Evolutionary conservation across 2,329 filamentous ascomycete genomes (phyloP).

Genomic region (Septoria petroselini): DNA sequence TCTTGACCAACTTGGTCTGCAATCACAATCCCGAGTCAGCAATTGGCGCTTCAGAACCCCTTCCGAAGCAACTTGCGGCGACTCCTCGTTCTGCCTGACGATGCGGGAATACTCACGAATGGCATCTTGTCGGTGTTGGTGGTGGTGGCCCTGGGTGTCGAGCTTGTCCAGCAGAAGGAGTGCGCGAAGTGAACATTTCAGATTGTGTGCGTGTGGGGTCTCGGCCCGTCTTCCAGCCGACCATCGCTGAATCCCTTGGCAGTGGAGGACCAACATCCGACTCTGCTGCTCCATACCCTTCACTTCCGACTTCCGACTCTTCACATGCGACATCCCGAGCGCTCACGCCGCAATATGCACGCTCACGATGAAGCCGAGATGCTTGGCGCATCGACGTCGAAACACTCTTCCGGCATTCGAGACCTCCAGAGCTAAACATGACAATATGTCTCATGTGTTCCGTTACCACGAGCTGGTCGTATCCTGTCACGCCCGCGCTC

Average conservation of each 20-base stretch:
- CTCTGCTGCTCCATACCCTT: too few species aligned
- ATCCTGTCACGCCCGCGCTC: background rate
- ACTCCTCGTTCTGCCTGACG: slow-evolving; percentile 52
- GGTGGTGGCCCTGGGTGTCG: slow-evolving; percentile 8
- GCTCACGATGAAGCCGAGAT: too few species aligned
- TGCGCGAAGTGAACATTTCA: background rate
- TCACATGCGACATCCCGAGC: too few species aligned
- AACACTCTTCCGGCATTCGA: too few species aligned
- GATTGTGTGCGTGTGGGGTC: background rate
- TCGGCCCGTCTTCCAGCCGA: background rate
- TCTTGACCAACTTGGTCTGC: slow-evolving; percentile 26
- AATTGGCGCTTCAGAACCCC: slow-evolving; percentile 96
- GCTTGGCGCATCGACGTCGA: too few species aligned
- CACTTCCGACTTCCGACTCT: too few species aligned
- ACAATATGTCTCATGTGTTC: slow-evolving; percentile 12
- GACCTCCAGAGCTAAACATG: too few species aligned
- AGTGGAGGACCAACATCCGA: too few species aligned
- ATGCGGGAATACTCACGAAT: slow-evolving; percentile 36
- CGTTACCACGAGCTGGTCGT: background rate
- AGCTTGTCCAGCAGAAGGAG: slow-evolving; percentile 3
- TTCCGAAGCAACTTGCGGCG: slow-evolving; percentile 99
- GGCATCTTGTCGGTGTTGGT: slow-evolving; percentile 40
- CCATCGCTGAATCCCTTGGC: background rate
- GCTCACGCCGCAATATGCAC: too few species aligned
- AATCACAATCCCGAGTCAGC: slow-evolving; percentile 80